Percentiles rank a stretch among this genome's conserved stretches.
Evolutionary conservation across 2,329 filamentous ascomycete species (phyloP).

Genomic region (Colletotrichum sp.): DNA sequence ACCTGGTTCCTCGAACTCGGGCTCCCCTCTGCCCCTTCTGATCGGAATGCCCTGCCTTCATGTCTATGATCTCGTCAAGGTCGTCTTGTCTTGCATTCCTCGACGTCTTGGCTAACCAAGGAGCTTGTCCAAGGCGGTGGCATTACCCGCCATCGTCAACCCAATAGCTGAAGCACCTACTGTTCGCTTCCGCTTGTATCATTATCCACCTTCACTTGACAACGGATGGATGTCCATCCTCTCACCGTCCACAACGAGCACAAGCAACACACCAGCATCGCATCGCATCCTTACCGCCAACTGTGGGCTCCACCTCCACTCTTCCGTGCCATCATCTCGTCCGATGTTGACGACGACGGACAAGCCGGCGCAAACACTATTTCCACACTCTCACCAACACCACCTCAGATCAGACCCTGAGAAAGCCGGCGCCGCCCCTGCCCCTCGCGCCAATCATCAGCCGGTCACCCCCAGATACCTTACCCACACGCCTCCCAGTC

Average conservation of each 20-base stretch:
- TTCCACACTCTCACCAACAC: constrained; percentile 2
- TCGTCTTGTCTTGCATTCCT: constrained; percentile 12
- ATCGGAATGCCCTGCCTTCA: constrained; percentile 18
- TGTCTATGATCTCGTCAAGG: constrained; percentile 1
- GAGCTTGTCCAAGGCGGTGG: not conserved
- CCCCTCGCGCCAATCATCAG: not conserved
- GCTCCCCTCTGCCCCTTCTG: not conserved
- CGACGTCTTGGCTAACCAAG: not conserved
- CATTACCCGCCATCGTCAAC: not conserved
- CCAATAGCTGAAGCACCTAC: not conserved
- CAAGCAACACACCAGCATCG: not conserved
- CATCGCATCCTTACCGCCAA: not conserved
- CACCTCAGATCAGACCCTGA: constrained; percentile 2
- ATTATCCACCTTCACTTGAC: not conserved
- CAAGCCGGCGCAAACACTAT: constrained; percentile 1
- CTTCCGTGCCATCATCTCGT: not conserved
- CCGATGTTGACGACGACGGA: not conserved
- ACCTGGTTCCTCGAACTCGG: not conserved
- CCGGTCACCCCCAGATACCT: constrained; percentile 15
- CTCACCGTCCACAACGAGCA: not conserved
- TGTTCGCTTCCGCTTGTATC: not conserved
- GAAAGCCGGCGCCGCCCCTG: not conserved
- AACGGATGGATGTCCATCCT: not conserved
- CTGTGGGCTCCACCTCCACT: not conserved
- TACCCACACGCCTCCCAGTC: constrained; percentile 14